Evolutionary conservation across 192 early-diverging fungal species (phyloP).

Genomic region (Linnemannia schmuckeri): DNA sequence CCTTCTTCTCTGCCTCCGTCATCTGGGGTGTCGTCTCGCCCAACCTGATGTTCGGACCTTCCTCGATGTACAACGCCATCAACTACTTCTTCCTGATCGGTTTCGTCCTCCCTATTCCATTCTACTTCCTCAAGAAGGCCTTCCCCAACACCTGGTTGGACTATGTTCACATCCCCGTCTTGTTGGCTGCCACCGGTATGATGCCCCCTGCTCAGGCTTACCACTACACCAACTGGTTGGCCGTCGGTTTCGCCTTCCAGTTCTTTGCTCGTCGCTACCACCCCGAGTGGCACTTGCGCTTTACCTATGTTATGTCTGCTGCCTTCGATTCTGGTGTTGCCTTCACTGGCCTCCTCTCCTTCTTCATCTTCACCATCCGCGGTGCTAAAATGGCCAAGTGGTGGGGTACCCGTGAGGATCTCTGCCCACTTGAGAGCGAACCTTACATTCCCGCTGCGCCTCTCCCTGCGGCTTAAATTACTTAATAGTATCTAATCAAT

Average conservation of each 20-base stretch:
- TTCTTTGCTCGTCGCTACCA: no score
- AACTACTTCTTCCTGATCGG: slow-evolving; percentile 63
- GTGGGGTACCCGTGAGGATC: slow-evolving; percentile 8
- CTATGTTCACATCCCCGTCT: slow-evolving; percentile 66
- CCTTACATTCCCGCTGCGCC: slow-evolving; percentile 14
- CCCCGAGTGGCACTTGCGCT: no score
- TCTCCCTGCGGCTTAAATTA: slow-evolving; percentile 7
- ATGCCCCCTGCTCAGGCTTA: slow-evolving; percentile 62
- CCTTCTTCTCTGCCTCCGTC: slow-evolving; percentile 71
- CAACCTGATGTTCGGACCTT: slow-evolving; percentile 63
- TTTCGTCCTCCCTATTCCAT: slow-evolving; percentile 65
- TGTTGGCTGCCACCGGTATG: slow-evolving; percentile 60
- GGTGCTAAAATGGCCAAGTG: background rate
- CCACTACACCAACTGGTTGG: slow-evolving; percentile 54
- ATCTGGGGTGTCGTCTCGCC: slow-evolving; percentile 84
- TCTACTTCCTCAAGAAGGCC: slow-evolving; percentile 63
- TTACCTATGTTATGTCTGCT: slow-evolving; percentile 74
- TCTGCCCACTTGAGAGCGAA: slow-evolving; percentile 19
- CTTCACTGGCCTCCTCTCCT: slow-evolving; percentile 21
- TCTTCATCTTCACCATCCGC: slow-evolving; percentile 35
- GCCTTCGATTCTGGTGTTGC: slow-evolving; percentile 69
- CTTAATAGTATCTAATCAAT: background rate
- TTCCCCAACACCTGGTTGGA: slow-evolving; percentile 59
- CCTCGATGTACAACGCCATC: slow-evolving; percentile 44
- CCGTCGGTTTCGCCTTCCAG: slow-evolving; percentile 63